These are phyloP conservation scores for Eucalyptus cloeziana DNA, from an alignment of 345 rosid species.

Conservation along the genomic window DNA sequence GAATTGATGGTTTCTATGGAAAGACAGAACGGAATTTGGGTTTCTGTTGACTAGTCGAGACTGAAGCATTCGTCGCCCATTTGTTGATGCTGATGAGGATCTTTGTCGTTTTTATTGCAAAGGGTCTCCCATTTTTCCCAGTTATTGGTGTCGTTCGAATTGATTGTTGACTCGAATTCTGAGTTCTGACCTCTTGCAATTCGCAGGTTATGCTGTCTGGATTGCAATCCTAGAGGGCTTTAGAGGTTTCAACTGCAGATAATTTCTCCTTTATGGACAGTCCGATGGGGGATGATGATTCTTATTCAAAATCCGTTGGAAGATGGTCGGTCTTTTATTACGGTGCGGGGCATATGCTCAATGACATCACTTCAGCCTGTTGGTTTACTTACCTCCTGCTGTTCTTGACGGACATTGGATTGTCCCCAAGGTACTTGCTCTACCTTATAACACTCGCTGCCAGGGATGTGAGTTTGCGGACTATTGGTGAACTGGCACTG, in stretches of 20 bases:
- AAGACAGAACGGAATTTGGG: neutral
- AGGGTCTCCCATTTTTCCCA: neutral
- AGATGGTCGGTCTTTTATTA: constrained; percentile 68
- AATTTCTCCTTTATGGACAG: neutral
- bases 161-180: neutral
- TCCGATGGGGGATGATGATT: constrained; percentile 23
- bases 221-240: neutral
- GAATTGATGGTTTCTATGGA: neutral
- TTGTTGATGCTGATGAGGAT: neutral
- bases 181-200: neutral
- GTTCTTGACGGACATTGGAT: constrained; percentile 83
- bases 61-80: neutral
- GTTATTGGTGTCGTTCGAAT: neutral
- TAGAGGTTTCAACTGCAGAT: neutral
- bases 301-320: constrained; percentile 44
- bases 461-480: neutral
- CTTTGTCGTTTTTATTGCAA: neutral
- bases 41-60: neutral
- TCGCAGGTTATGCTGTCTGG: neutral
- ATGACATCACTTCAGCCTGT: constrained; percentile 92
- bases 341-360: constrained; percentile 94
- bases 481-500: neutral
- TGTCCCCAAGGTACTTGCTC: constrained; percentile 51
- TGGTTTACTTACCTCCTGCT: constrained; percentile 94
- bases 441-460: neutral